phyloP scores from a whole-genome alignment of 352 stramenopile species.

The Pythium insidiosum region DNA sequence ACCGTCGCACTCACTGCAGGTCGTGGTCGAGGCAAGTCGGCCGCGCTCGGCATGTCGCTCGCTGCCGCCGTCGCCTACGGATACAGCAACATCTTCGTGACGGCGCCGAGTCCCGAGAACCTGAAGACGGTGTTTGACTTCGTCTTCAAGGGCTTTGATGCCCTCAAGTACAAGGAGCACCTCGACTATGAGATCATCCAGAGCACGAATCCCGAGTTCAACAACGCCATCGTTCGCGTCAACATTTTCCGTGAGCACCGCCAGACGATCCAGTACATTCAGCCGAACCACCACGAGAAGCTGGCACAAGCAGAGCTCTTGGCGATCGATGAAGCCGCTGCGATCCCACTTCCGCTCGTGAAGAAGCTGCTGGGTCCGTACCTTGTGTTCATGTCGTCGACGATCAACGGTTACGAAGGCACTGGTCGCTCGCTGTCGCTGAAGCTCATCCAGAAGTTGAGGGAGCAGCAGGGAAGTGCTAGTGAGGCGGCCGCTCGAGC shows the following conservation, averaged over 20 bases:
- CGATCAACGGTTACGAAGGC: conserved; percentile 99
- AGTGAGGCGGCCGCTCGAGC: conserved; percentile 45
- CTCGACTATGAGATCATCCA: conserved; percentile 95
- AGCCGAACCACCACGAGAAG: conserved; percentile 93
- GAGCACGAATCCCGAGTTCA: conserved; percentile 81
- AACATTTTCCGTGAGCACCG: conserved; percentile 96
- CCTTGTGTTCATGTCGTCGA: conserved; percentile 98
- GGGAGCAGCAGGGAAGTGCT: conserved; percentile 87
- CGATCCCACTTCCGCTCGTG: conserved; percentile 98
- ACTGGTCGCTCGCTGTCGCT: conserved; percentile 97
- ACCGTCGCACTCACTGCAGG: conserved; percentile 95
- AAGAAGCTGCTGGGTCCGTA: conserved; percentile 94
- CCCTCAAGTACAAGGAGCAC: conserved; percentile 94
- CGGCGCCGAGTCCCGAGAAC: conserved; percentile 97
- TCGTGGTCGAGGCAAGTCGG: conserved; percentile 94
- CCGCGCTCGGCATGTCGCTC: conserved; percentile 92
- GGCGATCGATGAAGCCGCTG: conserved; percentile 98
- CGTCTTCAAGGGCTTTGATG: conserved; percentile 92
- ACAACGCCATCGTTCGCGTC: conserved; percentile 90
- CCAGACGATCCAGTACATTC: conserved; percentile 97
- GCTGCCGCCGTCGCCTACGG: conserved; percentile 83
- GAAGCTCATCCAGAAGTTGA: conserved; percentile 98
- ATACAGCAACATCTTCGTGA: conserved; percentile 97
- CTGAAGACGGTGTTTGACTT: conserved; percentile 99
- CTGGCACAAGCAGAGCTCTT: conserved; percentile 97